Evolutionary conservation across 2,329 filamentous ascomycete species (phyloP), one percentile per base, ranked within the genome.

Genomic region (Zymoseptoria passerinii): DNA sequence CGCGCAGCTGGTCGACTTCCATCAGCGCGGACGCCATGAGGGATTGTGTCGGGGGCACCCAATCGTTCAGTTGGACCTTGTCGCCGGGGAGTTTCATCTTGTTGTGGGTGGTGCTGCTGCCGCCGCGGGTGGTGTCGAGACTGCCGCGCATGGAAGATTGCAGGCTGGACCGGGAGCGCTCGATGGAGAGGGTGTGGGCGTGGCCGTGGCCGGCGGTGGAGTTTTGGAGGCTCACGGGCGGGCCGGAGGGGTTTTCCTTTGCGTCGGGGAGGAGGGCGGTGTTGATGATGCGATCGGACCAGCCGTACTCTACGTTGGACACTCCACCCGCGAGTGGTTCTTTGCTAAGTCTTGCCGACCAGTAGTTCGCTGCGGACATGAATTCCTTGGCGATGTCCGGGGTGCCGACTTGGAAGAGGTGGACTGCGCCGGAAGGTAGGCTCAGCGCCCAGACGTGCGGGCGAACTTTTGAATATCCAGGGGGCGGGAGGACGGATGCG

Each of bases 371-470:
- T 1, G 92, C 95, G 18, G 84, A 87, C 55, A 97, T 92, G 68
- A 96, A 99, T 72, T 99, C 94, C 66, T 88, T 88, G 66, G 92
- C 89, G 67, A 97, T 96, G 67, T 99, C 94, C 0, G 90, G 85
- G 0, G 94, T 99, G 57, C 94, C 94, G 53, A 94, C 94, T 70
- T 97, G 92, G 81, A 99, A 99, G n/a, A 99, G 81, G 72, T 99
- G 94, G 0, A 99, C 92, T 0, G 92, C 92, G 10, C 94, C 94
- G 1, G 87, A 95, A 0, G 94, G 92, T 51, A 99, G 78, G 62
- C 89, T 95, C 54, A 99, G 77, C 2, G 94, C 92, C 88, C 92
- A 99, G 1, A 99, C 94, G 71, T 97, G 86, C 4, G 92, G 92
- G 9, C 94, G 82, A 28, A 86, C 83, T 68, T 95, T 91, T 35